These are phyloP conservation scores for Wickerhamiella kurtzmanii DNA, from an alignment of 805 yeast genomes.

Conservation along the genomic window DNA sequence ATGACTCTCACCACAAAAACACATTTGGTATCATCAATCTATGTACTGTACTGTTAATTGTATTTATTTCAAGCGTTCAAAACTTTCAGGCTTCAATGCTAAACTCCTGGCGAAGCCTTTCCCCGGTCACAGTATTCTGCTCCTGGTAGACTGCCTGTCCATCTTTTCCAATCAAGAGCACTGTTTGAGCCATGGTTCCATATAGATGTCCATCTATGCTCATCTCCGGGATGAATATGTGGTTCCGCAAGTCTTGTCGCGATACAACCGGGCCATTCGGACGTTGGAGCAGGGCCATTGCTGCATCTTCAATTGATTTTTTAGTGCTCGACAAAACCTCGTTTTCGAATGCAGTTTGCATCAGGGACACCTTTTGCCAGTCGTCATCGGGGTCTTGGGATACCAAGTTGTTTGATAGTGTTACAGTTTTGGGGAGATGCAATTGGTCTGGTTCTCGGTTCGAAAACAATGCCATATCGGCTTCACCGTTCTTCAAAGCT, in stretches of 20 bases:
- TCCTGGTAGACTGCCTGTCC: slow-evolving; percentile 50
- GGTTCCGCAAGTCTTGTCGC: slow-evolving; percentile 36
- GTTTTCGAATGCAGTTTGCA: background rate
- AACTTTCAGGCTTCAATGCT: background rate
- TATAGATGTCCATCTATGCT: slow-evolving; percentile 30
- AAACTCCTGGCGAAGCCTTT: slow-evolving; percentile 3
- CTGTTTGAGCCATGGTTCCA: slow-evolving; percentile 82
- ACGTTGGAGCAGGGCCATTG: background rate
- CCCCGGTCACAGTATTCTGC: slow-evolving; percentile 29
- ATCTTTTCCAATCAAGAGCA: slow-evolving; percentile 42
- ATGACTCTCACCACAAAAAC: slow-evolving; percentile 17
- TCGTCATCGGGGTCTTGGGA: background rate
- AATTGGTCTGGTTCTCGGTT: slow-evolving; percentile 7
- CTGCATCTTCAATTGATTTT: background rate
- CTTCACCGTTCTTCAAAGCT: slow-evolving; percentile 4
- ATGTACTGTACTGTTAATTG: too few relatives aligned
- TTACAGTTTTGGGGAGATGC: slow-evolving; percentile 29
- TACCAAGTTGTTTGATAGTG: slow-evolving; percentile 47
- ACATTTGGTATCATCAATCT: background rate
- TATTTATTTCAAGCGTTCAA: background rate
- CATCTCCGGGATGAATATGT: slow-evolving; percentile 65
- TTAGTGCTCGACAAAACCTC: background rate
- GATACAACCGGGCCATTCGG: background rate
- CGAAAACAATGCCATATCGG: slow-evolving; percentile 11
- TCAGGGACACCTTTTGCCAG: background rate